Percentiles rank a stretch among this genome's conserved stretches.
These are phyloP conservation scores for Syzygium aromaticum DNA, from an alignment of 345 rosid species.

Conservation along the genomic window DNA sequence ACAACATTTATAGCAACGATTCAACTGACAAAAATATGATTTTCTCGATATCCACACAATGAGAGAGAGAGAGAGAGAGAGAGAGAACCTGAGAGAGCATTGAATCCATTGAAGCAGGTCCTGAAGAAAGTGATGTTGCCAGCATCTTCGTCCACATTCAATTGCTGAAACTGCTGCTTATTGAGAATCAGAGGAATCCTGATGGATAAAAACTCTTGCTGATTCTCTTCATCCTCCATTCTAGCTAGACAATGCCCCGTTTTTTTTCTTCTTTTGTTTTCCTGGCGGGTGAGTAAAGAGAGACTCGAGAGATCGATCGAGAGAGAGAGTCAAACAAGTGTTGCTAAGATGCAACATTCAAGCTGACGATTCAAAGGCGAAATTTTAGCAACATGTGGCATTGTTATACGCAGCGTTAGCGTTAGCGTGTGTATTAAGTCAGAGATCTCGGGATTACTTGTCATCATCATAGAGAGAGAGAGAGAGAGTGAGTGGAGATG, in stretches of 20 bases:
- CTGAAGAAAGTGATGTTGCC: conserved; percentile 23
- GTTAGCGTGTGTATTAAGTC: not conserved
- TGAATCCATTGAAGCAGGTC: conserved; percentile 55
- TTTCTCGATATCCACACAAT: not conserved
- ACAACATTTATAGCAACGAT: not conserved
- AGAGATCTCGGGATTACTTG: not conserved
- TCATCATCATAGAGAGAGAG: not conserved
- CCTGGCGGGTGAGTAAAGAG: not conserved
- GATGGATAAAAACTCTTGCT: not conserved
- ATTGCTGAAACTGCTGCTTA: not conserved
- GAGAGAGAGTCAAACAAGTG: not conserved
- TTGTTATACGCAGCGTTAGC: not conserved
- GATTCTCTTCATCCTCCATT: not conserved
- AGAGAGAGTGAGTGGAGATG: not conserved
- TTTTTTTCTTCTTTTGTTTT: not conserved
- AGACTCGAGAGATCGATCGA: not conserved
- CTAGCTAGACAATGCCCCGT: not conserved
- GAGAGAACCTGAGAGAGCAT: conserved; percentile 58
- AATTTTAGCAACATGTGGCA: not conserved
- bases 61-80: not conserved
- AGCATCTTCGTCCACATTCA: not conserved
- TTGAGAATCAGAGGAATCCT: not conserved
- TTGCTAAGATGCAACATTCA: not conserved
- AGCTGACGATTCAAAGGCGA: not conserved
- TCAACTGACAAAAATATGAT: not conserved